Evolutionary conservation across 1,284 basidiomycete genomes (phyloP).

Genomic region (Pulchroboletus neoregius): DNA sequence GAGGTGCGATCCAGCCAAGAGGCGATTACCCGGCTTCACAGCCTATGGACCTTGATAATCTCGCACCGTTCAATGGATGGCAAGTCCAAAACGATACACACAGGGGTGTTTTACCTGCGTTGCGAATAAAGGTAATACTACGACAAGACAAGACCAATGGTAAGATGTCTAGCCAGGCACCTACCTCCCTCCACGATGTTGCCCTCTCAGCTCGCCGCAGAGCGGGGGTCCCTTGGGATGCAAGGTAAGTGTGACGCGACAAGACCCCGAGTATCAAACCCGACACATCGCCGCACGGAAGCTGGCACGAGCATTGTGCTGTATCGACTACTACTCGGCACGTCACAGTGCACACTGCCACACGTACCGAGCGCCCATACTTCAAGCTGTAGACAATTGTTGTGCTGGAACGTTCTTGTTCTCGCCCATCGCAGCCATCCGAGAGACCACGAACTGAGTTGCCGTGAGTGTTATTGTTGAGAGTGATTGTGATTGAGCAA

Average conservation of each 20-base stretch:
- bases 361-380: neutral
- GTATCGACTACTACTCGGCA: neutral
- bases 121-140: neutral
- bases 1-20: neutral
- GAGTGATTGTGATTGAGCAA: slow-evolving; percentile 11
- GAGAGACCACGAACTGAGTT: neutral
- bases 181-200: neutral
- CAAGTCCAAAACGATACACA: neutral
- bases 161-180: neutral
- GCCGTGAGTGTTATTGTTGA: slow-evolving; percentile 11
- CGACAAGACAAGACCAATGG: neutral
- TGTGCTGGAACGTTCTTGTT: neutral
- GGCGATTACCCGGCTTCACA: neutral
- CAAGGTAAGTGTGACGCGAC: neutral
- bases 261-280: neutral
- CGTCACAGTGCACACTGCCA: neutral
- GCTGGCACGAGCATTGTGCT: neutral
- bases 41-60: neutral
- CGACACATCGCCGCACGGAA: neutral
- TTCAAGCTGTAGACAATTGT: neutral
- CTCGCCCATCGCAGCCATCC: neutral
- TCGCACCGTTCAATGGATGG: neutral
- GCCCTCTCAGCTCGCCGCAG: too few relatives aligned
- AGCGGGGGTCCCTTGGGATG: too few relatives aligned
- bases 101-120: neutral